phyloP scores from a whole-genome alignment of 352 stramenopile species.

The Phytophthora agathidicida region DNA sequence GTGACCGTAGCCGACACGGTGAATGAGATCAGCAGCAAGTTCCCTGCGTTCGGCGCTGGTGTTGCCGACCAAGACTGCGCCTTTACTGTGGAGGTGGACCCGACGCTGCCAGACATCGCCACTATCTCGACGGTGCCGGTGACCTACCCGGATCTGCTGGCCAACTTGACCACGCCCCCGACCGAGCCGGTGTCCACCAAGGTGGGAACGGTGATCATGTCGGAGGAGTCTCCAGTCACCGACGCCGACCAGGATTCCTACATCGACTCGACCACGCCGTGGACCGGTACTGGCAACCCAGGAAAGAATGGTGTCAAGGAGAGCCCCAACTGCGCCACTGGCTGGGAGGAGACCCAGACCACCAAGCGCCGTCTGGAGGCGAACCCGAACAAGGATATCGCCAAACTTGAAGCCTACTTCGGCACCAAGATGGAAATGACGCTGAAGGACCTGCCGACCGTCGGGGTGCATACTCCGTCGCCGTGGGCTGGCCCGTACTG shows the following conservation, averaged over 20 bases:
- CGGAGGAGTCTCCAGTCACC: conserved; percentile 10
- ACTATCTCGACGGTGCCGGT: conserved; percentile 28
- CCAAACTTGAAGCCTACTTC: conserved; percentile 26
- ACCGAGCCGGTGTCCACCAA: conserved; percentile 24
- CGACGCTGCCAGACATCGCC: conserved; percentile 30
- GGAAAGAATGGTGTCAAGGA: conserved; percentile 5
- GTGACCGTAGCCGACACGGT: conserved; percentile 7
- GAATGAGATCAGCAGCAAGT: conserved; percentile 10
- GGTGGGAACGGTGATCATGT: conserved; percentile 27
- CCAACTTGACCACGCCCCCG: conserved; percentile 18
- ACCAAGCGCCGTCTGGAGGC: conserved; percentile 9
- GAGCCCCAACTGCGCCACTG: conserved; percentile 23
- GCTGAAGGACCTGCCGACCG: conserved; percentile 22
- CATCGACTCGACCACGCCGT: conserved; percentile 14
- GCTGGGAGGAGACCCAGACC: conserved; percentile 12
- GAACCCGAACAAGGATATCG: conserved; percentile 26
- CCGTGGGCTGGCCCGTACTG: conserved; percentile 50
- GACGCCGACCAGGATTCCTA: conserved; percentile 22
- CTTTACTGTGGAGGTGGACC: conserved; percentile 19
- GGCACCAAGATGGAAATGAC: conserved; percentile 30
- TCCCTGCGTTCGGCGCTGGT: conserved; percentile 14
- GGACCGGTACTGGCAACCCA: not conserved
- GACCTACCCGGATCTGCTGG: conserved; percentile 17
- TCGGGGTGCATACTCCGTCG: conserved; percentile 15
- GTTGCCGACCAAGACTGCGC: conserved; percentile 14